These are phyloP conservation scores for Cytospora paraplurivora DNA, from an alignment of 2,329 filamentous ascomycete species.

Conservation along the genomic window DNA sequence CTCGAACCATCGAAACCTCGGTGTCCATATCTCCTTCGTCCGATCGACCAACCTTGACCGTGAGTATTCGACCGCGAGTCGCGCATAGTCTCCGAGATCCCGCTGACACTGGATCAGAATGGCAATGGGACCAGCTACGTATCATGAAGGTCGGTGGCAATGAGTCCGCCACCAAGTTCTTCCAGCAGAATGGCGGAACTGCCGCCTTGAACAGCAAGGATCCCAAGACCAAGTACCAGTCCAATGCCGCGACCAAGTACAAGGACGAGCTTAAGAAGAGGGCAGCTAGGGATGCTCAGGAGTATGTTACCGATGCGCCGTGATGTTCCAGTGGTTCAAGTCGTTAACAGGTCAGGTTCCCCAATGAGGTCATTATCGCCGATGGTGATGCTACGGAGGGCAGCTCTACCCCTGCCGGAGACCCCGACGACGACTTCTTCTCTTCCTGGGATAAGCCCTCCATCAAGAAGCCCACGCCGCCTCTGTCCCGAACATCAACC, in stretches of 20 bases:
- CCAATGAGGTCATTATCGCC: constrained; percentile 80
- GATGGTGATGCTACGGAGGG: constrained; percentile 70
- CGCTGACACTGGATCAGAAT: constrained; percentile 58
- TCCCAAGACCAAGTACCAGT: constrained; percentile 94
- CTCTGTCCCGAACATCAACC: constrained; percentile 84
- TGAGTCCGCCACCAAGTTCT: constrained; percentile 97
- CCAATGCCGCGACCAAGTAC: constrained; percentile 90
- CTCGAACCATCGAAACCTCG: constrained; percentile 93
- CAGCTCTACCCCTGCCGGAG: constrained; percentile 75
- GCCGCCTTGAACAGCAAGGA: constrained; percentile 96
- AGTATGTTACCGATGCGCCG: constrained; percentile 58
- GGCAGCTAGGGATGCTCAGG: constrained; percentile 78
- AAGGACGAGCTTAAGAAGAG: constrained; percentile 93
- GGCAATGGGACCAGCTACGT: constrained; percentile 98
- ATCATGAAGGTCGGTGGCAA: constrained; percentile 99
- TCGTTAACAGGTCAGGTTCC: constrained; percentile 61
- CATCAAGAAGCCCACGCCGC: constrained; percentile 94
- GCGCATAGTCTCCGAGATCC: not conserved
- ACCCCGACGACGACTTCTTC: constrained; percentile 92
- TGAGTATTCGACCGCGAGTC: constrained; percentile 53
- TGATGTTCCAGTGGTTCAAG: not conserved
- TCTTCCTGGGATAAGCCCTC: constrained; percentile 98
- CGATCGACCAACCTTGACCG: constrained; percentile 97
- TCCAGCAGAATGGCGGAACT: constrained; percentile 92
- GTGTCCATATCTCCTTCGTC: constrained; percentile 98